These are phyloP conservation scores for Thuidium tamariscinum DNA, from an alignment of 225 moss, liverwort and hornwort genomes.

Conservation along the genomic window DNA sequence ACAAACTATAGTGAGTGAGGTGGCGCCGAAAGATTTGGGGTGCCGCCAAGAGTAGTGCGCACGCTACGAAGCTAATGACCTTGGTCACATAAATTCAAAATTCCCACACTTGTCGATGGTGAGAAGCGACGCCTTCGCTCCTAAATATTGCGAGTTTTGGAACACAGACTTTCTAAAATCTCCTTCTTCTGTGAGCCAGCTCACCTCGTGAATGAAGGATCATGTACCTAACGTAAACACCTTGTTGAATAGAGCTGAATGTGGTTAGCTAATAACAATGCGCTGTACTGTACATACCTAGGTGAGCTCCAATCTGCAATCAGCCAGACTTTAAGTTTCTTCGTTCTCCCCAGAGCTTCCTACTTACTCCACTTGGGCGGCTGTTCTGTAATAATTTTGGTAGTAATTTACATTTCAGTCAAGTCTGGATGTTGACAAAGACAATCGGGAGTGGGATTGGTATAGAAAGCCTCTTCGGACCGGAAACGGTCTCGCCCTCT, in stretches of 20 bases:
- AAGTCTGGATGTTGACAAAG: conserved; percentile 31
- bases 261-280: neutral
- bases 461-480: conserved; percentile 85
- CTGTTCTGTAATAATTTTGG: neutral
- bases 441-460: conserved; percentile 89
- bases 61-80: neutral
- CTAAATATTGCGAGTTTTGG: neutral
- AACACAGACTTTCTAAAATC: neutral
- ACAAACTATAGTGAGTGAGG: no score
- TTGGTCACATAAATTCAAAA: neutral
- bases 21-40: neutral
- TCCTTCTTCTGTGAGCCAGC: neutral
- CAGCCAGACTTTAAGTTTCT: neutral
- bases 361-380: neutral
- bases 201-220: neutral
- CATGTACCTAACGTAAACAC: neutral
- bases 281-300: neutral
- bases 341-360: neutral
- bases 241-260: neutral
- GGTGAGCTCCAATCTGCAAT: neutral
- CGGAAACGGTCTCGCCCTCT: conserved; percentile 73
- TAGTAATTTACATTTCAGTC: neutral
- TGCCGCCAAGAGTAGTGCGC: neutral
- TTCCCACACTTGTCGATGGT: neutral
- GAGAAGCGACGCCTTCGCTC: neutral